Base-by-base conservation (phyloP, 139 green algal genomes). In the Closterium sp. region DNA sequence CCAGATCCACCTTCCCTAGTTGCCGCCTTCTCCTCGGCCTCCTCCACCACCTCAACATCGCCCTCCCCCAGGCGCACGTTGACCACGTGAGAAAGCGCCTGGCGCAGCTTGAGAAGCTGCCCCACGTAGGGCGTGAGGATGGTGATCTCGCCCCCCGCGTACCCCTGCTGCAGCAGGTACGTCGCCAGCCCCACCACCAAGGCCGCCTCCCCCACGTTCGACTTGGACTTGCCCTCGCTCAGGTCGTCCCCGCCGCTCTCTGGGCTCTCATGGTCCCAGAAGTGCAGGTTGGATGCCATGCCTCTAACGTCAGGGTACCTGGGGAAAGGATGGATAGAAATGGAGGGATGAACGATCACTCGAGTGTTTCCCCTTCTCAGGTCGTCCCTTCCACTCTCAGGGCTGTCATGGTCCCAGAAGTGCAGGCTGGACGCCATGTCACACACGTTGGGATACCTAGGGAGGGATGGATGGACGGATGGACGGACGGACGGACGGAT, bases 71-170 rank as follows among this genome's bases (percentile, higher is more conserved):
- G 25, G n/a, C 94, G 33, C 84, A 96, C 91, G 19, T 85, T 85
- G 84, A 97, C 93, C 32, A 96, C 86, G 33, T 88, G 87, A 4
- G 30, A 89, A 23, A 93, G 66, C 84, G 96, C 87, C 25, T 86
- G n/a, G n/a, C 66, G n/a, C 35, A 93, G 90, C 34, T 96, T 88
- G 0, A 85, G 38, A 84, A 98, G 94, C 94, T 98, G 96, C 23
- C 96, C 96, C n/a, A 97, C 91, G 91, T 98, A 97, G 0, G 96
- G 96, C 28, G 96, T 98, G 12, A 98, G 93, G 66, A 98, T 94
- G 55, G 96, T 96, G 89, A 98, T 91, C 43, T 97, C 93, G 2
- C 84, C 94, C 3, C 89, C 34, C 38, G n/a, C 19, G 86, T 97
- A 97, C 30, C 95, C 95, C 92, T 96, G 95, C 89, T 95, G 38